These are phyloP conservation scores for Yamadazyma membranifaciens DNA, from an alignment of 1,139 yeast species.

Conservation along the genomic window DNA sequence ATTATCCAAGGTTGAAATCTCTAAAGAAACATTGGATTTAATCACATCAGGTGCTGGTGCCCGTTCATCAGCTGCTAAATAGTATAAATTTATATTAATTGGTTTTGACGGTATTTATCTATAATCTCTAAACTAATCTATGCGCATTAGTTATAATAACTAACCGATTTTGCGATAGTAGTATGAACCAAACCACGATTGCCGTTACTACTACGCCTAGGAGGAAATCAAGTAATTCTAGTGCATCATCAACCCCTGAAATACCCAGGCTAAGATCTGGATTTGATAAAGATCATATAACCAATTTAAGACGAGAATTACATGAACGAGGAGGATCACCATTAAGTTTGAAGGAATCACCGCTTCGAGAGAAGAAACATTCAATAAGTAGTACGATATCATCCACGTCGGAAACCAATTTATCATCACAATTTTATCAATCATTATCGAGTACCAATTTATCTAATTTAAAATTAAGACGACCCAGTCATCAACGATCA, in stretches of 20 bases:
- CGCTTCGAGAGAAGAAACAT: conserved; percentile 7
- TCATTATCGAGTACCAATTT: conserved; percentile 6
- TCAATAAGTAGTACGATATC: conserved; percentile 1
- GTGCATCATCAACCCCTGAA: too few relatives aligned
- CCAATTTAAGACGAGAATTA: conserved; percentile 6
- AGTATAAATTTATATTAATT: conserved; percentile 8
- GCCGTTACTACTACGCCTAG: conserved; percentile 2
- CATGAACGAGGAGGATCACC: conserved; percentile 9
- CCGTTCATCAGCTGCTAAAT: conserved; percentile 61
- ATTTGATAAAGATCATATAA: conserved; percentile 6
- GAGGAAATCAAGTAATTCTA: too few relatives aligned
- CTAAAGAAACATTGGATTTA: conserved; percentile 60
- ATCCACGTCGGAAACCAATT: conserved; percentile 3
- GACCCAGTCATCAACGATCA: conserved; percentile 5
- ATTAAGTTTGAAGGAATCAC: conserved; percentile 5
- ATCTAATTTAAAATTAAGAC: background rate
- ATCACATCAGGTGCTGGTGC: conserved; percentile 87
- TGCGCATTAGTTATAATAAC: too few relatives aligned
- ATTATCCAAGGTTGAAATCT: conserved; percentile 60
- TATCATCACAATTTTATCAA: conserved; percentile 1
- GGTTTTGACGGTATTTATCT: too few relatives aligned
- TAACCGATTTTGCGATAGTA: too few relatives aligned
- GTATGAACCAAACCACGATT: background rate
- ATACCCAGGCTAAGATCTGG: background rate
- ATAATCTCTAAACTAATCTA: too few relatives aligned